phyloP scores from a whole-genome alignment of 768 basidiomycete genomes.

The Cystofilobasidium bisporidii region DNA sequence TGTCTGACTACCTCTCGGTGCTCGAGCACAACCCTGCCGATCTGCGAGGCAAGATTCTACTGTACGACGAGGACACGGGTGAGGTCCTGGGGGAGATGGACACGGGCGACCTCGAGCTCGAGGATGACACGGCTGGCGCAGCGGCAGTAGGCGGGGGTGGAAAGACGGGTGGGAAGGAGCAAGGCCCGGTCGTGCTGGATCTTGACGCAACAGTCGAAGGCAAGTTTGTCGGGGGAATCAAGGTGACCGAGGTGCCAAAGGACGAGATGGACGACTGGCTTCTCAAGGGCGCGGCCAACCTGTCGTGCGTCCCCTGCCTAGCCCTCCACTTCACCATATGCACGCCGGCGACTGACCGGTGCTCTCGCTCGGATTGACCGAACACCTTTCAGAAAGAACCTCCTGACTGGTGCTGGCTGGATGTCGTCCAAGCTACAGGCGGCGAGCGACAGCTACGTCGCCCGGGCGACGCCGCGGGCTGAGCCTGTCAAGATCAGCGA shows the following conservation, averaged over 20 bases:
- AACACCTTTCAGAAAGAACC: conserved; percentile 15
- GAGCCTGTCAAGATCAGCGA: conserved; percentile 11
- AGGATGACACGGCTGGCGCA: neutral
- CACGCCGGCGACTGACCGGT: too few species aligned
- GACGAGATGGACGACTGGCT: conserved; percentile 26
- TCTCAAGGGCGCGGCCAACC: conserved; percentile 13
- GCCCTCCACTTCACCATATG: too few species aligned
- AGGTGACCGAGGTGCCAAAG: conserved; percentile 22
- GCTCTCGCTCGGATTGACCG: too few species aligned
- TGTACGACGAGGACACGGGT: conserved; percentile 26
- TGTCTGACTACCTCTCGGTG: conserved; percentile 4
- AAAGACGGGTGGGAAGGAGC: neutral
- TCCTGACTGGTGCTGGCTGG: conserved; percentile 2
- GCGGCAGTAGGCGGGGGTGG: neutral
- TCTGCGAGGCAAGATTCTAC: conserved; percentile 9
- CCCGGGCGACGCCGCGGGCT: conserved; percentile 12
- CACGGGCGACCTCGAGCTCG: neutral
- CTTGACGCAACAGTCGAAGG: neutral
- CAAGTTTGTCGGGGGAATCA: neutral
- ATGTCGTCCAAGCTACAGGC: neutral
- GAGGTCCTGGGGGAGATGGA: conserved; percentile 26
- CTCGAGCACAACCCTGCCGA: conserved; percentile 7
- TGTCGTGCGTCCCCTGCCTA: conserved; percentile 11
- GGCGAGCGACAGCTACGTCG: conserved; percentile 17
- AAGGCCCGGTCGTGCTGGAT: conserved; percentile 10